phyloP scores from a whole-genome alignment of 1,139 yeast genomes.

The Wickerhamomyces sp. region DNA sequence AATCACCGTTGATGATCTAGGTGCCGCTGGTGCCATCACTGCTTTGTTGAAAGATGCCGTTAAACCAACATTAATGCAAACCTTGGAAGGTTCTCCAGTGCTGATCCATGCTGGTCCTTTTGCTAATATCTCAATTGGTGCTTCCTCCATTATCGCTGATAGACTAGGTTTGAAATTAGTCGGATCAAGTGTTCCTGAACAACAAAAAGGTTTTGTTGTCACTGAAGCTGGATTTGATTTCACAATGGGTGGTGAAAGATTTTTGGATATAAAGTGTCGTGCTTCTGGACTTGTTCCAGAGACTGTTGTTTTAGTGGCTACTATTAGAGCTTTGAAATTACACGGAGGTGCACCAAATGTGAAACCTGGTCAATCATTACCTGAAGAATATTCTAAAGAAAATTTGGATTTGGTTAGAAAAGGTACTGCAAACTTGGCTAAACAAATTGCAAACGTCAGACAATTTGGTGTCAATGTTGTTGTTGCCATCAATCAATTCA shows the following conservation, averaged over 20 bases:
- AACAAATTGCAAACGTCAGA: constrained; percentile 68
- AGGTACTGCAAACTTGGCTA: constrained; percentile 71
- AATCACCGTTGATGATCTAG: constrained; percentile 73
- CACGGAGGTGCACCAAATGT: constrained; percentile 87
- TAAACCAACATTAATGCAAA: constrained; percentile 81
- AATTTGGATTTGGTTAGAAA: constrained; percentile 57
- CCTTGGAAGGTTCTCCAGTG: constrained; percentile 81
- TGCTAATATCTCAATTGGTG: constrained; percentile 83
- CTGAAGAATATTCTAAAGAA: constrained; percentile 62
- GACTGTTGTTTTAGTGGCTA: constrained; percentile 73
- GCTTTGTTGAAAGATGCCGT: constrained; percentile 78
- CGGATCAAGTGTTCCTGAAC: constrained; percentile 39
- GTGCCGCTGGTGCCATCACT: constrained; percentile 78
- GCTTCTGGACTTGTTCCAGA: constrained; percentile 70
- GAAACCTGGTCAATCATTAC: constrained; percentile 74
- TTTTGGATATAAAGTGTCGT: constrained; percentile 75
- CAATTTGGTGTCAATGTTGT: constrained; percentile 74
- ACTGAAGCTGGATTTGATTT: constrained; percentile 87
- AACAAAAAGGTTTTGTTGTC: constrained; percentile 59
- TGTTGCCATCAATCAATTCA: constrained; percentile 74
- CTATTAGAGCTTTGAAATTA: constrained; percentile 72
- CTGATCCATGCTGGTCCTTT: constrained; percentile 86
- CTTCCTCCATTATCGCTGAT: constrained; percentile 78
- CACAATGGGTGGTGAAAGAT: constrained; percentile 88
- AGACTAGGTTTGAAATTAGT: constrained; percentile 64